Base-by-base conservation (phyloP, 768 basidiomycete species). In the Boletellus sp. region DNA sequence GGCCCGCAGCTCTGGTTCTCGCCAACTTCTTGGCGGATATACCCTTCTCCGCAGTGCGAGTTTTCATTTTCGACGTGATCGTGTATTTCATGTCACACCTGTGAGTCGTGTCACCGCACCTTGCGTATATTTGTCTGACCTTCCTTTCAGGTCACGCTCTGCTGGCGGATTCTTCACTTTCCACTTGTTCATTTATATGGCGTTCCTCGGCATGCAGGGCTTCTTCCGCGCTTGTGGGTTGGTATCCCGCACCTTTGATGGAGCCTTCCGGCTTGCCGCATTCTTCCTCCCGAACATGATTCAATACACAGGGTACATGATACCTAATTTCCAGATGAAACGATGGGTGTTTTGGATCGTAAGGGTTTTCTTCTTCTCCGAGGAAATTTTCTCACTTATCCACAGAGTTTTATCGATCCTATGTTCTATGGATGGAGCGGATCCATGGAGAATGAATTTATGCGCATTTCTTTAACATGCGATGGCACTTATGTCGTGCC, bases 311-410 rank as follows among this genome's bases (percentile, higher is more conserved):
- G 87, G 87, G 4, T 86, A 86, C 61, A 77, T 83, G 45, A 79
- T 89, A 51, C 84, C 84, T 0, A 77, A 79, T 6, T 73, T 74
- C 54, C 72, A 77, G 53, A 87, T 89, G 85, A 86, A 89, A 63
- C 72, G 83, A 37, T 91, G 86, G 86, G 63, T 93, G 10, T 90
- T 89, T 72, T 93, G 90, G 90, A 84, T 91, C 26, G 84, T 85
- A 57, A 54, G 82, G 73, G 38, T 33, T 31, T 2, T 16, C 37
- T 35, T 11, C 44, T 38, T 34, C 20, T 36, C 13, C 35, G 12
- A 22, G 36, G 20, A 34, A 1, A 2, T n/a, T 17, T 17, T 28
- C 49, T 66, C 32, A 66, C 26, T 48, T 48, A n/a, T 33, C 20
- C 17, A 33, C 15, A 56, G 84, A 88, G 78, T 70, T 92, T 91